phyloP scores from a whole-genome alignment of 176 grass and related monocot genomes.

The Alloteropsis semialata region DNA sequence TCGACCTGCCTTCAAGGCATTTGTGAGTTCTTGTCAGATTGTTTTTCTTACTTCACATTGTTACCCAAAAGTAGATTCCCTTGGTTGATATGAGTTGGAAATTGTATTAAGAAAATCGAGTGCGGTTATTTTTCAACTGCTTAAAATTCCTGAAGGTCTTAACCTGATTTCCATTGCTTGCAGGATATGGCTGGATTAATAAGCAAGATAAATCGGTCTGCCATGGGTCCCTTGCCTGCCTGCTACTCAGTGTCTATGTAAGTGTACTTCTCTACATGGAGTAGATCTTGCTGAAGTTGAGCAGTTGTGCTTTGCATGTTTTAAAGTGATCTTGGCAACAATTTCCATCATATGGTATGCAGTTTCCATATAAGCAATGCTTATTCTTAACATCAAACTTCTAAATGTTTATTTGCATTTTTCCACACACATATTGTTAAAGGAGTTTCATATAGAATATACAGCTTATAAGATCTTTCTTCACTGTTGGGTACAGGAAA shows the following conservation, averaged over 20 bases:
- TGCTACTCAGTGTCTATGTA: constrained; percentile 92
- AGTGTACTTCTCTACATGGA: constrained; percentile 33
- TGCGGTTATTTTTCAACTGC: not conserved
- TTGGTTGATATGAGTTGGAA: constrained; percentile 14
- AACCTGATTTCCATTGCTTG: constrained; percentile 34
- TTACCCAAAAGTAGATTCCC: not conserved
- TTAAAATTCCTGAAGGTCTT: not conserved
- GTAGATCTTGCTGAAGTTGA: constrained; percentile 6
- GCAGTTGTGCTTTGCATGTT: constrained; percentile 1
- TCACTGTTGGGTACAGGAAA: constrained; percentile 63
- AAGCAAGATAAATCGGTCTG: constrained; percentile 95
- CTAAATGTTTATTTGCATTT: not conserved
- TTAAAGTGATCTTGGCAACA: constrained; percentile 23
- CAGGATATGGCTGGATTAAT: constrained; percentile 99
- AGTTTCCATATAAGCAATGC: not conserved
- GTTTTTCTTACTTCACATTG: constrained; percentile 6
- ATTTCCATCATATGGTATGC: not conserved
- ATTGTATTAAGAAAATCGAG: not conserved
- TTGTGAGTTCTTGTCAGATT: constrained; percentile 58
- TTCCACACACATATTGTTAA: not conserved
- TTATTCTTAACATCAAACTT: not conserved
- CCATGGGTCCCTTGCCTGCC: constrained; percentile 81
- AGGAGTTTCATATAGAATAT: constrained; percentile 3
- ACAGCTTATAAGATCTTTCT: not conserved
- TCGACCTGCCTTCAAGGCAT: constrained; percentile 98